phyloP scores from a whole-genome alignment of 2,329 filamentous ascomycete genomes.

The Diaporthe citriasiana region DNA sequence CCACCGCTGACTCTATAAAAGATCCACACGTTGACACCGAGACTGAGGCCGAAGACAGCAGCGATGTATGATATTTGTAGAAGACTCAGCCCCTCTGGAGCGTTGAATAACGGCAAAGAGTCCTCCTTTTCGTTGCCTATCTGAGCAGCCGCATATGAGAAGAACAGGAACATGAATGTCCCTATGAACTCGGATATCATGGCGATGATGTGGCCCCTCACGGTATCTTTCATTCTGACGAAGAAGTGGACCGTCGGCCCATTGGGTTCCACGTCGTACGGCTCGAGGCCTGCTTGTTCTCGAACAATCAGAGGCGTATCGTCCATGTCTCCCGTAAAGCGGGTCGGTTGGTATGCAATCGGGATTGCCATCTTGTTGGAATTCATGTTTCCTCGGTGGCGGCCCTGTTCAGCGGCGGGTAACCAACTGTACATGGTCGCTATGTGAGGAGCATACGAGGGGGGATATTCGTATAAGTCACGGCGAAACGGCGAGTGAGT shows the following conservation, averaged over 20 bases:
- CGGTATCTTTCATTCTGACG: conserved; percentile 33
- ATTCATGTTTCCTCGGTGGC: conserved; percentile 7
- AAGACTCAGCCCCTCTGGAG: conserved; percentile 40
- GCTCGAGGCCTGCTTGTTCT: conserved; percentile 33
- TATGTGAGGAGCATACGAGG: background rate
- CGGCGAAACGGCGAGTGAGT: background rate
- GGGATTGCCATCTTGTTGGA: conserved; percentile 22
- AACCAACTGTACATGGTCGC: conserved; percentile 23
- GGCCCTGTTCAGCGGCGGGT: conserved; percentile 19
- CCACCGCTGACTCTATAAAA: conserved; percentile 69
- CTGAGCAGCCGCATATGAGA: conserved; percentile 49
- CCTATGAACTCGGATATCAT: conserved; percentile 65
- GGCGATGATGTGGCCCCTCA: conserved; percentile 52
- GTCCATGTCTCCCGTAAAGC: conserved; percentile 24
- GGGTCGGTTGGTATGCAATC: conserved; percentile 14
- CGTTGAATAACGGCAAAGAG: conserved; percentile 32
- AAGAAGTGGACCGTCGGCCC: conserved; percentile 28
- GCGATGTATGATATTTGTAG: conserved; percentile 58
- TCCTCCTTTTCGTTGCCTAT: conserved; percentile 47
- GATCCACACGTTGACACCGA: conserved; percentile 69
- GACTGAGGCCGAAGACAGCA: conserved; percentile 62
- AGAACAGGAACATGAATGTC: conserved; percentile 66
- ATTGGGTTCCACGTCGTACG: conserved; percentile 16
- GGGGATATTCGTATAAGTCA: background rate
- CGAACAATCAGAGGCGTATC: conserved; percentile 11